Conservation (phyloP, 1,284 basidiomycete species). For the Fomitopsis betulina region DNA sequence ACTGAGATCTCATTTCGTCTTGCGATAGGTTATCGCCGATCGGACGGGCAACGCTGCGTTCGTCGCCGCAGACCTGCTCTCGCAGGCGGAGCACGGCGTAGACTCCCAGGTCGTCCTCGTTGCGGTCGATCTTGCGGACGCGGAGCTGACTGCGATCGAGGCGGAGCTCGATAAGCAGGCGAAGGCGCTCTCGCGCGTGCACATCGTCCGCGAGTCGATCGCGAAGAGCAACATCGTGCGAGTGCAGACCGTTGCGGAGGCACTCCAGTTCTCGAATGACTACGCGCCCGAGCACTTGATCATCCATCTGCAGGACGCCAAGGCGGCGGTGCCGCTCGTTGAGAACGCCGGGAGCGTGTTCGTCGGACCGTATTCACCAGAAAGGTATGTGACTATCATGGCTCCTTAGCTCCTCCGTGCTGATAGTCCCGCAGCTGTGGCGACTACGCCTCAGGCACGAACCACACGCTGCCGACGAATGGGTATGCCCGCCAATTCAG, state of each 20-base stretch:
- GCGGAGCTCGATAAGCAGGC: slow-evolving; percentile 88
- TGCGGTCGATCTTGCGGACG: slow-evolving; percentile 63
- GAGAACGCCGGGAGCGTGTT: slow-evolving; percentile 97
- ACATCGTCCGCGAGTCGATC: slow-evolving; percentile 89
- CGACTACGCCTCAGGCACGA: slow-evolving; percentile 98
- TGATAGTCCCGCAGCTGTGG: slow-evolving; percentile 66
- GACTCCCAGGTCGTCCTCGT: slow-evolving; percentile 98
- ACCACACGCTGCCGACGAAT: slow-evolving; percentile 94
- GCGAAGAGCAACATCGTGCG: slow-evolving; percentile 90
- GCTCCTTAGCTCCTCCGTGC: not conserved
- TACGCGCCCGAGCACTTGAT: slow-evolving; percentile 98
- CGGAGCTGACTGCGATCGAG: slow-evolving; percentile 74
- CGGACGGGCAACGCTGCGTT: slow-evolving; percentile 82
- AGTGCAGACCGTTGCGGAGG: slow-evolving; percentile 65
- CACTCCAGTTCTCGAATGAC: slow-evolving; percentile 89
- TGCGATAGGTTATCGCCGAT: slow-evolving; percentile 84
- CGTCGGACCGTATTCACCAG: slow-evolving; percentile 91
- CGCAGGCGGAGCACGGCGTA: slow-evolving; percentile 96
- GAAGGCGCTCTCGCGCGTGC: slow-evolving; percentile 80
- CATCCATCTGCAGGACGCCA: slow-evolving; percentile 76
- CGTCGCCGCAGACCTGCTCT: slow-evolving; percentile 94
- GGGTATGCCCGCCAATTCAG: slow-evolving; percentile 98
- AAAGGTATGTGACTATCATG: slow-evolving; percentile 55
- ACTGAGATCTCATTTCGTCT: slow-evolving; percentile 2
- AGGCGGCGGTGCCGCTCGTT: slow-evolving; percentile 59